A percentile compares a stretch with the other conserved stretches of the same genome.
These are phyloP conservation scores for Cystobasidium tubakii DNA, from an alignment of 768 basidiomycete genomes.

Conservation along the genomic window DNA sequence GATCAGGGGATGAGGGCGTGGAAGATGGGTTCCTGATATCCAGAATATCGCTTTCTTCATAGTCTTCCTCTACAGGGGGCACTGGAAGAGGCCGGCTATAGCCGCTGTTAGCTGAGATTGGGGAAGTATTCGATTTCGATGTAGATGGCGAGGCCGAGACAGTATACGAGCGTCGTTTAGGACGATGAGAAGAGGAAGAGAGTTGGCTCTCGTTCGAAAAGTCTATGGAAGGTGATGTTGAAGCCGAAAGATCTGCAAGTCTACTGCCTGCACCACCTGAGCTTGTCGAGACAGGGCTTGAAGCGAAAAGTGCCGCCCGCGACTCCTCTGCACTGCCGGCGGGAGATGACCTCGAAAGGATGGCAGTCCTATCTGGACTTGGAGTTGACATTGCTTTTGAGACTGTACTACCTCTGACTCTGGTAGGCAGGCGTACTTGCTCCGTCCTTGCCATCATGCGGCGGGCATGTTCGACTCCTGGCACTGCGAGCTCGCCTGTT, in stretches of 20 bases:
- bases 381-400: not conserved
- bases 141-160: not conserved
- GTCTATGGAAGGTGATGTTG: not conserved
- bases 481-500: not conserved
- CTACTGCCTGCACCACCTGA: not conserved
- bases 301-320: conserved; percentile 8
- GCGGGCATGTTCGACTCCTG: not conserved
- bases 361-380: not conserved
- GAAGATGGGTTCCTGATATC: not conserved
- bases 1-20: not conserved
- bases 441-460: conserved; percentile 11
- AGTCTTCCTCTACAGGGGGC: not conserved
- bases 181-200: not conserved
- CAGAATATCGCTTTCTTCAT: not conserved
- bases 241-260: conserved; percentile 3
- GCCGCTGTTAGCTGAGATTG: not conserved
- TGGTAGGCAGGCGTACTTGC: not conserved
- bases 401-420: not conserved
- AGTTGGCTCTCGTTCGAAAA: not conserved
- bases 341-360: not conserved
- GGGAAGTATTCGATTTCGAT: not conserved
- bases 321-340: not conserved
- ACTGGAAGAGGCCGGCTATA: not conserved
- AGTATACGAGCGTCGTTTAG: conserved; percentile 29
- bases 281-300: not conserved